Evolutionary conservation across 192 early-diverging fungal genomes (phyloP), one percentile per base, ranked within the genome.

Genomic region (Chytriomyces confervae): DNA sequence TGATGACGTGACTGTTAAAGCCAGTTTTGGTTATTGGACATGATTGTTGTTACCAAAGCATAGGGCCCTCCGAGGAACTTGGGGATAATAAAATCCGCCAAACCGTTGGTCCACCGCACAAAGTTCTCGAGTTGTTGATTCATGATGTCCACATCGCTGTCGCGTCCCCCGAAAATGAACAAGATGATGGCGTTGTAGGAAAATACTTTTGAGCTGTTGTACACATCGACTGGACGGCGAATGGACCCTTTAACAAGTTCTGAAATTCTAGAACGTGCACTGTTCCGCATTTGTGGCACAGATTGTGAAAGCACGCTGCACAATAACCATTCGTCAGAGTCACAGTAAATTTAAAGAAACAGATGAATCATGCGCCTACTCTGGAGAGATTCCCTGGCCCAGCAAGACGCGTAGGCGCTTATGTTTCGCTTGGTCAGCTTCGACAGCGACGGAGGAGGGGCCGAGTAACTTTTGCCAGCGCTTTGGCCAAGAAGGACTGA

Each of bases 131-230:
- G 16, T 13, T 45, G 29, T 13, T 10, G 11, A 36, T 36, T 13
- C 70, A 72, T 36, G 18, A 18, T 9, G 13, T 5, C 51, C 18
- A 72, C 70, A 43, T 72, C 70, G 16, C 60, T 24, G 3, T 68
- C 65, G 13, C 64, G 9, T 13, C 65, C 29, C 20, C 75, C 47
- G 50, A 36, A 63, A 27, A 69, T 57, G 66, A 77, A 69, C 49
- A 48, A 45, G 27, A 48, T 7, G 68, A 78, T 78, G 13, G 77
- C 69, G 36, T 69, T 78, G 57, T 44, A 78, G 27, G 77, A 62
- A 49, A 78, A 78, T 4, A 9, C 9, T 48, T 74, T 74, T 27
- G 72, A 16, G 11, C 9, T 5, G 10, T 53, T 53, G 43, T 72
- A 24, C 23, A 61, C 23, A 36, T 36, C 36, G 36, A 36, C 36